Percentiles rank a stretch among this genome's conserved stretches.
Evolutionary conservation across 768 basidiomycete species (phyloP).

Genomic region (Macrolepiota albuminosa): DNA sequence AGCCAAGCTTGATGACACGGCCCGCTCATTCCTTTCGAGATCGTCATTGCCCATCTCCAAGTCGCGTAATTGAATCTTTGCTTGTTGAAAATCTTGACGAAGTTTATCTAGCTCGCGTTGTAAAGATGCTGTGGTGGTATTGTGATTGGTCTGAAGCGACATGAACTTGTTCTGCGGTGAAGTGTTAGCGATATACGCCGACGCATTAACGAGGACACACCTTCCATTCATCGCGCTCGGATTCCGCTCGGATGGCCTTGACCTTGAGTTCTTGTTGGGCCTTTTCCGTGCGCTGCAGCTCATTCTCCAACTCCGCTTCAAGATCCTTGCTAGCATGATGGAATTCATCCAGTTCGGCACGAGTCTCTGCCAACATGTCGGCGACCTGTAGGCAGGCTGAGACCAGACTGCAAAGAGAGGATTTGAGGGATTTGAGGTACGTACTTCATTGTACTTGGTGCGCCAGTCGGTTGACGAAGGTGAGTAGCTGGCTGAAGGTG

Average conservation of each 20-base stretch:
- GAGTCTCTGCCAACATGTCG: constrained; percentile 81
- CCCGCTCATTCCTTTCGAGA: constrained; percentile 90
- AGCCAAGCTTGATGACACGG: constrained; percentile 75
- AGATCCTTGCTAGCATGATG: constrained; percentile 85
- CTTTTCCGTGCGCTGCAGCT: constrained; percentile 84
- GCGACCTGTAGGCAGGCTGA: constrained; percentile 41
- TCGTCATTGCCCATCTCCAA: constrained; percentile 98
- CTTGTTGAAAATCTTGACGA: constrained; percentile 65
- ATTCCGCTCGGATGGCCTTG: constrained; percentile 65
- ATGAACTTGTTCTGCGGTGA: constrained; percentile 69
- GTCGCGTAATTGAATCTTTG: constrained; percentile 76
- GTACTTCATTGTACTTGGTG: constrained; percentile 68
- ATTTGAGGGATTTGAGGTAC: neutral
- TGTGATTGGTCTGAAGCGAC: constrained; percentile 84
- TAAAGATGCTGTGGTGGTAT: constrained; percentile 84
- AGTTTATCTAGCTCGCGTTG: constrained; percentile 87
- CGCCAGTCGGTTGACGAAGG: constrained; percentile 64
- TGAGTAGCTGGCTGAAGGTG: constrained; percentile 42
- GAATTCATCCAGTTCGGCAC: constrained; percentile 83
- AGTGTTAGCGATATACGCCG: constrained; percentile 4
- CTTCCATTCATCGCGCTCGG: constrained; percentile 91
- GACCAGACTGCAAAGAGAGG: neutral
- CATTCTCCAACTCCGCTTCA: constrained; percentile 89
- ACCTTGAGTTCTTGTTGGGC: constrained; percentile 75
- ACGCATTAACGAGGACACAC: constrained; percentile 35